Evolutionary conservation across 495 filamentous ascomycete genomes (phyloP), one percentile per base, ranked within the genome.

Genomic region (Aspergillus egyptiacus): DNA sequence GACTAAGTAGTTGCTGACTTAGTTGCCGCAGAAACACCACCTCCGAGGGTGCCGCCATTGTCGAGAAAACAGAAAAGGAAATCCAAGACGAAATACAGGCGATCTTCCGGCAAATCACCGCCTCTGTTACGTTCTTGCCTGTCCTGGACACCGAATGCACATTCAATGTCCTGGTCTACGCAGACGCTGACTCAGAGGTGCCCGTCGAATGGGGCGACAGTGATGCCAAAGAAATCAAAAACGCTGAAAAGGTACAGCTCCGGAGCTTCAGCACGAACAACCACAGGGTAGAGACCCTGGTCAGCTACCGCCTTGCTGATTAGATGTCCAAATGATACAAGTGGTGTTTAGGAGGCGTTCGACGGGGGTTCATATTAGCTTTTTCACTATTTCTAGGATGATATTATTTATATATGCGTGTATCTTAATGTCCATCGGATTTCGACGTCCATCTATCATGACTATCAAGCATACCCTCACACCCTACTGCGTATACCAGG

Each of bases 171-270:
- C 76, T 98, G 19, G 93, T 98, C 3, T 98, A 98, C 62, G 94
- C 93, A 30, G 93, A 97, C 61, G 93, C 89, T 6, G 89, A 96
- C 66, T 91, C 86, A 18, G 93, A 98, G 19, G 93, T 98, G 13
- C 93, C 93, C 5, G 85, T 98, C 49, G 94, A 98, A 67, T 98
- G 93, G 93, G 93, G 93, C 27, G 93, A 98, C 70, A 94, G 88
- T 59, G 93, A 98, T 63, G 91, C 94, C 38, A 96, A 95, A 72
- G 93, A 98, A 74, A 95, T 98, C 58, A 84, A 83, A 62, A 88
- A 91, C 58, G 91, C 87, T 13, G 93, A 98, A 74, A 91, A 95
- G 63, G 93, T 98, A 7, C 89, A 94, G 66, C 69, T 98, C 56
- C 76, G 94, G 57, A 95, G 91, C 50, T 98, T 96, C 67, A 95